These are phyloP conservation scores for Claviceps maximensis DNA, from an alignment of 2,329 filamentous ascomycete genomes.

Conservation along the genomic window DNA sequence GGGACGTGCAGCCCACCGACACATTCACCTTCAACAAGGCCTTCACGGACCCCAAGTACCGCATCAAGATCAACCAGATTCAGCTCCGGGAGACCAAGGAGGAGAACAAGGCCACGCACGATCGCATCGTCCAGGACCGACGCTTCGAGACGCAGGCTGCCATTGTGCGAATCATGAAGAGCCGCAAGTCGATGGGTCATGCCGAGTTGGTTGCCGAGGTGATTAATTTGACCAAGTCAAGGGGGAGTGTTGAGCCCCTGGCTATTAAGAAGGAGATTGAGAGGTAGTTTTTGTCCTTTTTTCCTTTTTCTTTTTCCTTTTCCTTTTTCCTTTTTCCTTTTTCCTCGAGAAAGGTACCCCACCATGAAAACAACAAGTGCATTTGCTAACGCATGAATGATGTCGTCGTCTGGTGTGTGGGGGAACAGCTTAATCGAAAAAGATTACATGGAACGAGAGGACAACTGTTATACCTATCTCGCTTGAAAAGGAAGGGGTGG, in stretches of 20 bases:
- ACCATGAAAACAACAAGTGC: background rate
- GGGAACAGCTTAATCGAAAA: conserved; percentile 72
- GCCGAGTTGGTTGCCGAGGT: conserved; percentile 70
- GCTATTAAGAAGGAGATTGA: conserved; percentile 98
- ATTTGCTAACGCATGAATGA: background rate
- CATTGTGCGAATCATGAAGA: conserved; percentile 84
- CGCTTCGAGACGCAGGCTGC: conserved; percentile 96
- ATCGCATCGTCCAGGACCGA: conserved; percentile 75
- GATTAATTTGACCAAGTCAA: conserved; percentile 75
- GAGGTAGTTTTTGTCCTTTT: conserved; percentile 38
- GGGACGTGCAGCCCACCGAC: conserved; percentile 66
- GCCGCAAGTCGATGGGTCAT: conserved; percentile 55
- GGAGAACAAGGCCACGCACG: conserved; percentile 89
- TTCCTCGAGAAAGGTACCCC: background rate
- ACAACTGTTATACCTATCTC: conserved; percentile 56
- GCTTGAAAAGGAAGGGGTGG: conserved; percentile 28
- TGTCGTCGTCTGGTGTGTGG: background rate
- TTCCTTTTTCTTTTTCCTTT: background rate
- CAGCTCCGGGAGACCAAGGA: conserved; percentile 92
- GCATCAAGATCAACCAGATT: conserved; percentile 98
- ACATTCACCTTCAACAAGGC: conserved; percentile 68
- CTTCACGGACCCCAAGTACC: conserved; percentile 71
- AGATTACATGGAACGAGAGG: conserved; percentile 78
- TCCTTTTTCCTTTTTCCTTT: background rate
- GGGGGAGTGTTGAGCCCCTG: conserved; percentile 70